Evolutionary conservation across 305 asterid species (phyloP).

Genomic region (Fraxinus floribunda): DNA sequence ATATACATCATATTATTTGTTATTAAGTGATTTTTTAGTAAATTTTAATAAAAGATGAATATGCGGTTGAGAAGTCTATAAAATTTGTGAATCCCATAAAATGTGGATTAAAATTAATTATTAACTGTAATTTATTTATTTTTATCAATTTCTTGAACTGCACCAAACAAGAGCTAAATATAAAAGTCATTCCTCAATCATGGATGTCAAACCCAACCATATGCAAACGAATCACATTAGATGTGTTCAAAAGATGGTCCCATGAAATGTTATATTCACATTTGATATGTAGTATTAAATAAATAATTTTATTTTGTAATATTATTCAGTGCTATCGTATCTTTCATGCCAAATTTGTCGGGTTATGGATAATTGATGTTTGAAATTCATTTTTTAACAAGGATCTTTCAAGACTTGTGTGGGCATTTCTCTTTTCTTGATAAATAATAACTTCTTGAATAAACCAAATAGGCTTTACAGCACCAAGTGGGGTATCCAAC

Average conservation of each 20-base stretch:
- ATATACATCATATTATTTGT: not conserved
- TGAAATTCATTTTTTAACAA: not conserved
- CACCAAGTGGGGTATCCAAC: not conserved
- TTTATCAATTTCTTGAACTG: not conserved
- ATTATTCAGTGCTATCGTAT: not conserved
- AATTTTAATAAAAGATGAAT: too few species aligned
- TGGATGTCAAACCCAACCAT: constrained; percentile 34
- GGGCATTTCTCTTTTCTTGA: not conserved
- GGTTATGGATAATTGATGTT: not conserved
- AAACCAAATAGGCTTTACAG: not conserved
- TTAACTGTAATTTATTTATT: too few species aligned
- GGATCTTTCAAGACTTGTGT: not conserved
- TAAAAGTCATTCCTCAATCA: constrained; percentile 23
- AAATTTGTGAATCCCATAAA: not conserved
- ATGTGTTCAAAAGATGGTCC: constrained; percentile 28
- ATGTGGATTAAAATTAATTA: too few species aligned
- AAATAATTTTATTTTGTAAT: not conserved
- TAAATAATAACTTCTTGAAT: not conserved
- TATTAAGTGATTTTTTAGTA: too few species aligned
- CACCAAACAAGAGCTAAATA: too few species aligned
- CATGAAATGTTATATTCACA: not conserved
- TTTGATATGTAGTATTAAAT: not conserved
- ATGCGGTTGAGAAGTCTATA: too few species aligned
- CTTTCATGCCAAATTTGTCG: not conserved
- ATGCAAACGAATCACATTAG: constrained; percentile 18